phyloP scores from a whole-genome alignment of 2,329 filamentous ascomycete genomes.

The Dryadomyces sulphureus region DNA sequence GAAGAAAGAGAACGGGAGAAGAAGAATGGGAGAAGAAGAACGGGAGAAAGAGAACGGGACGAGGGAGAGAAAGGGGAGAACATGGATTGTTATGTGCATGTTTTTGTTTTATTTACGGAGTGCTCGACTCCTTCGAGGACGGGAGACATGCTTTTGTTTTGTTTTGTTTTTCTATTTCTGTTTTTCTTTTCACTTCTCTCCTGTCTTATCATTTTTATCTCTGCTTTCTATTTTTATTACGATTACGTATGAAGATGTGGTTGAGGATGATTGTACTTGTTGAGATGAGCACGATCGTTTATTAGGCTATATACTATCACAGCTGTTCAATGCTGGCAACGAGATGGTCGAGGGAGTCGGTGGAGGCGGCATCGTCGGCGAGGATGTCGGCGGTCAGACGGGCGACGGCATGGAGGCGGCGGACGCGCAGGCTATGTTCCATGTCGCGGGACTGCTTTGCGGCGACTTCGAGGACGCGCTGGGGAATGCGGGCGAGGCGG shows the following conservation, averaged over 20 bases:
- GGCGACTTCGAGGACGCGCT: conserved; percentile 62
- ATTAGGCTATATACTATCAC: conserved; percentile 16
- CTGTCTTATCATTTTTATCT: too few relatives aligned
- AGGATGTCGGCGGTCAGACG: conserved; percentile 28
- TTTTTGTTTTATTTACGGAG: conserved; percentile 1
- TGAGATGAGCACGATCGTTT: too few relatives aligned
- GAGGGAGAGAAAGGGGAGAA: too few relatives aligned
- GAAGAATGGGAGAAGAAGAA: neutral
- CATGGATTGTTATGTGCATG: neutral
- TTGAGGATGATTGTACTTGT: too few relatives aligned
- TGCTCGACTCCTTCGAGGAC: too few relatives aligned
- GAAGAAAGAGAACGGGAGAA: neutral
- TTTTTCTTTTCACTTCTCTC: too few relatives aligned
- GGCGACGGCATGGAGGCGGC: conserved; percentile 39
- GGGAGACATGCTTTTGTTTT: neutral
- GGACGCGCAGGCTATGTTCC: conserved; percentile 55
- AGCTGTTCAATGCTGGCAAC: conserved; percentile 45
- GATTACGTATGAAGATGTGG: conserved; percentile 1
- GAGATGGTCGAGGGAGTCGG: conserved; percentile 29
- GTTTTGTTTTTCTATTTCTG: neutral
- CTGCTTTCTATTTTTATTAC: too few relatives aligned
- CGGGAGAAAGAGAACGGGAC: neutral
- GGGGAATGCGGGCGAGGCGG: conserved; percentile 66
- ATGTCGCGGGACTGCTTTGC: conserved; percentile 65
- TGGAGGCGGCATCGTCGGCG: conserved; percentile 12